A percentile compares a stretch with the other conserved stretches of the same genome.
These are phyloP conservation scores for Blastobotrys raffinosifermentans DNA, from an alignment of 1,139 yeast species.

Conservation along the genomic window DNA sequence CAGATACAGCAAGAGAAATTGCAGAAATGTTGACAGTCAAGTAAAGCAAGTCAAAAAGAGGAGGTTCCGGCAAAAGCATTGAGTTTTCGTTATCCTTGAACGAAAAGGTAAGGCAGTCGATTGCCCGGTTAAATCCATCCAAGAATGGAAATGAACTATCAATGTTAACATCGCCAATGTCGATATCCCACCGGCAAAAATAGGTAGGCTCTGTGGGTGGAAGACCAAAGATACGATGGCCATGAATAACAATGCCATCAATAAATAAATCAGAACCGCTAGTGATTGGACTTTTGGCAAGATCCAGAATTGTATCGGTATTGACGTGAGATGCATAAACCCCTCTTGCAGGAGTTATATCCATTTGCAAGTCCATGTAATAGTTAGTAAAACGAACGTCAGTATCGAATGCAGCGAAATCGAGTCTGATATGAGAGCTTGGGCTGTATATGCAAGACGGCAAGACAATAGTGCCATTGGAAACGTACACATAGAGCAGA, in stretches of 20 bases:
- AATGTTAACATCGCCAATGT: slow-evolving; percentile 52
- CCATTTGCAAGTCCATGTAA: slow-evolving; percentile 56
- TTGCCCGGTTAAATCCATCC: slow-evolving; percentile 41
- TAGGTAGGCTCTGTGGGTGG: slow-evolving; percentile 88
- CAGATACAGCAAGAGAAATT: slow-evolving; percentile 30
- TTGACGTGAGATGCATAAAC: slow-evolving; percentile 17
- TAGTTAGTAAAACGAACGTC: slow-evolving; percentile 85
- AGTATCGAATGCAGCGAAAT: slow-evolving; percentile 61
- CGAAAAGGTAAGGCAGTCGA: slow-evolving; percentile 51
- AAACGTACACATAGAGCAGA: slow-evolving; percentile 60
- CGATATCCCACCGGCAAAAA: slow-evolving; percentile 84
- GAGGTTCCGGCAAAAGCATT: slow-evolving; percentile 49
- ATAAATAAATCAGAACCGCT: slow-evolving; percentile 43
- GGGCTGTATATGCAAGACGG: slow-evolving; percentile 71
- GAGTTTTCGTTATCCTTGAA: slow-evolving; percentile 72
- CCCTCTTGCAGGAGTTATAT: slow-evolving; percentile 35
- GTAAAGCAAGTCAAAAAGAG: slow-evolving; percentile 63
- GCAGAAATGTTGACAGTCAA: slow-evolving; percentile 35
- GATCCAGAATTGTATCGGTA: slow-evolving; percentile 22
- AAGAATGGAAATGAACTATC: slow-evolving; percentile 49
- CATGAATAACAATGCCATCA: slow-evolving; percentile 66
- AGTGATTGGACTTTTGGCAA: slow-evolving; percentile 14
- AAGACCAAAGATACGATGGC: slow-evolving; percentile 87
- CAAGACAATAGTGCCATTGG: slow-evolving; percentile 61
- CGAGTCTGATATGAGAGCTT: slow-evolving; percentile 54